phyloP scores from a whole-genome alignment of 331 rosid species.

The Stylosanthes scabra region DNA sequence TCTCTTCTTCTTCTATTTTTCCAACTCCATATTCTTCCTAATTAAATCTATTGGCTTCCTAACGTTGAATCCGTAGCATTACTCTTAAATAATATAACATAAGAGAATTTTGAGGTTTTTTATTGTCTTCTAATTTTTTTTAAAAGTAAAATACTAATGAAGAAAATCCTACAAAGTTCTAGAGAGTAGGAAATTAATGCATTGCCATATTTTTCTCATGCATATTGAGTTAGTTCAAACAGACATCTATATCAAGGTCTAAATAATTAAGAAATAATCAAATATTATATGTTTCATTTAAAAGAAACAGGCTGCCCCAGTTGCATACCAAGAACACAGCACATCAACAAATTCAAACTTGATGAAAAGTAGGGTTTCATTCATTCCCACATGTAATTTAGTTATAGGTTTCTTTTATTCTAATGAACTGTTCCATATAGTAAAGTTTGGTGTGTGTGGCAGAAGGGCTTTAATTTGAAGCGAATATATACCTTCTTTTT shows the following conservation, averaged over 20 bases:
- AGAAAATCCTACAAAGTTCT: neutral
- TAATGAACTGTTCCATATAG: neutral
- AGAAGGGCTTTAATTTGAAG: neutral
- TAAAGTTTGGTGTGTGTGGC: constrained; percentile 6
- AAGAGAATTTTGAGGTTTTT: no score
- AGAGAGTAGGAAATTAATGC: neutral
- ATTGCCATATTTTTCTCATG: neutral
- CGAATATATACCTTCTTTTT: constrained; percentile 11
- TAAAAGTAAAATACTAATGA: no score
- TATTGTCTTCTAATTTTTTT: no score
- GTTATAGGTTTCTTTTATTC: constrained; percentile 4
- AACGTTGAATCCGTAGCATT: no score
- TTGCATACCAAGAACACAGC: neutral
- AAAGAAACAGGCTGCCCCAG: constrained; percentile 16
- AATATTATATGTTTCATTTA: neutral
- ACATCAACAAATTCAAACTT: no score
- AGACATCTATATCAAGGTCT: neutral
- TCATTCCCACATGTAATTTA: neutral
- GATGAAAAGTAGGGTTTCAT: neutral
- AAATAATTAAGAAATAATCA: neutral
- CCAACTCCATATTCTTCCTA: no score
- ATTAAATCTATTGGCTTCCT: no score
- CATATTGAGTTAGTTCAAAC: neutral
- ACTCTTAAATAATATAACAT: no score
- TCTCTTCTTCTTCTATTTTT: no score